Evolutionary conservation across 306 rosid genomes (phyloP).

Genomic region (Senna tora): DNA sequence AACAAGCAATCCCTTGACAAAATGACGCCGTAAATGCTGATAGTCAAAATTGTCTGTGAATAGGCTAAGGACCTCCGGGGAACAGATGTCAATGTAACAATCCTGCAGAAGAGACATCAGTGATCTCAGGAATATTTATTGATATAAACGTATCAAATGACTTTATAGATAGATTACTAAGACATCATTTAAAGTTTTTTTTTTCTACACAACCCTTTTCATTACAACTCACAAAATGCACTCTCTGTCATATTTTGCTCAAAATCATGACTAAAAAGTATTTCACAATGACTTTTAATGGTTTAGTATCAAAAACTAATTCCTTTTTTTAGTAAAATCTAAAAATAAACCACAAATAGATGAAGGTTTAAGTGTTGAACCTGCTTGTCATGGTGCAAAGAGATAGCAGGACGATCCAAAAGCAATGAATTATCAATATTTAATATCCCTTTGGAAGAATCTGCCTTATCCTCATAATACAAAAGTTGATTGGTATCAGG

Average conservation of each 20-base stretch:
- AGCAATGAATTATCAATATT: slow-evolving; percentile 83
- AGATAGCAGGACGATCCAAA: slow-evolving; percentile 68
- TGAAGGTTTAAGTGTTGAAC: slow-evolving; percentile 44
- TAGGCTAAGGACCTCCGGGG: slow-evolving; percentile 95
- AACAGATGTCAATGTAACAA: slow-evolving; percentile 93
- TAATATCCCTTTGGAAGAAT: slow-evolving; percentile 62
- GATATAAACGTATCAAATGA: slow-evolving; percentile 1
- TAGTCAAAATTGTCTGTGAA: slow-evolving; percentile 98
- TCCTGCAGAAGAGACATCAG: slow-evolving; percentile 66
- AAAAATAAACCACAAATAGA: slow-evolving; percentile 39
- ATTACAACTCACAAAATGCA: slow-evolving; percentile 9
- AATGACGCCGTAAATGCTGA: slow-evolving; percentile 97
- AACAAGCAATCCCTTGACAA: slow-evolving; percentile 92
- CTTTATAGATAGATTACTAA: slow-evolving; percentile 7
- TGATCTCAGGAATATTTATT: slow-evolving; percentile 17
- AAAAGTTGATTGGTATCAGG: slow-evolving; percentile 84
- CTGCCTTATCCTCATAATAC: slow-evolving; percentile 87
- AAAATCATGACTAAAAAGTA: not conserved
- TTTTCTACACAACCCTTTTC: slow-evolving; percentile 26
- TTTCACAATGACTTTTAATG: not conserved
- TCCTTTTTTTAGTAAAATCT: slow-evolving; percentile 22
- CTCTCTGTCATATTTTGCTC: slow-evolving; percentile 8
- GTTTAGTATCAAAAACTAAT: slow-evolving; percentile 14
- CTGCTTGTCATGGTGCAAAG: slow-evolving; percentile 93
- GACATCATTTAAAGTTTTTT: slow-evolving; percentile 17